Evolutionary conservation across 805 yeast species (phyloP).

Genomic region (Candida andamanensis): DNA sequence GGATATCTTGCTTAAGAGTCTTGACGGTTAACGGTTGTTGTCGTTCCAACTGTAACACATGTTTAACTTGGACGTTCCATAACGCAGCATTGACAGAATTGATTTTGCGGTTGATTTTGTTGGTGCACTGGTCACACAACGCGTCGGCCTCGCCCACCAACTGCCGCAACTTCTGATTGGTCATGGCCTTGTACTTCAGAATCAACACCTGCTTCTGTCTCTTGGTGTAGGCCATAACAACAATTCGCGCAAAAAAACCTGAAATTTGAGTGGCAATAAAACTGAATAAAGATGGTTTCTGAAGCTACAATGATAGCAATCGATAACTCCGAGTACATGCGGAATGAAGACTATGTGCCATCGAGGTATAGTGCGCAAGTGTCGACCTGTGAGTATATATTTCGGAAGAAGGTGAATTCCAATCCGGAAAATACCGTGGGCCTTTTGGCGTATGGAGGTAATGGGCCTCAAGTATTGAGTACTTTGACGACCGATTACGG

Average conservation of each 20-base stretch:
- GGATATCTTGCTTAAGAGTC: constrained; percentile 22
- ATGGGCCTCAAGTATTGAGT: constrained; percentile 78
- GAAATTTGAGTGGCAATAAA: constrained; percentile 8
- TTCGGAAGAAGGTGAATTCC: constrained; percentile 76
- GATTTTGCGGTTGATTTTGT: constrained; percentile 36
- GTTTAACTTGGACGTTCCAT: constrained; percentile 44
- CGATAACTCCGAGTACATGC: constrained; percentile 93
- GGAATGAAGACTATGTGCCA: constrained; percentile 91
- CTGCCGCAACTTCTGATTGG: constrained; percentile 15
- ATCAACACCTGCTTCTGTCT: constrained; percentile 36
- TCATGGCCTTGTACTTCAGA: constrained; percentile 19
- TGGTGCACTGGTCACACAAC: constrained; percentile 23
- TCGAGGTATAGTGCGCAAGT: constrained; percentile 89
- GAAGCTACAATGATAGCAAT: constrained; percentile 95
- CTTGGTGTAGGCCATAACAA: constrained; percentile 7
- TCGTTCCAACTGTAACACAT: constrained; percentile 43
- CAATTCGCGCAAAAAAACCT: constrained; percentile 1
- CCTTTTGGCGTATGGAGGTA: constrained; percentile 80
- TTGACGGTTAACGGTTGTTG: constrained; percentile 28
- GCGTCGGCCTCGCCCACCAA: constrained; percentile 22
- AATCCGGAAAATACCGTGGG: constrained; percentile 97
- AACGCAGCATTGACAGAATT: constrained; percentile 45
- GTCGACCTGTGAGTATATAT: constrained; percentile 82
- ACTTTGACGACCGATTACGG: constrained; percentile 87
- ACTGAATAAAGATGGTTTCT: constrained; percentile 60